Base-by-base conservation (phyloP, 169 alveolate genomes). In the Plasmodium malariae region DNA sequence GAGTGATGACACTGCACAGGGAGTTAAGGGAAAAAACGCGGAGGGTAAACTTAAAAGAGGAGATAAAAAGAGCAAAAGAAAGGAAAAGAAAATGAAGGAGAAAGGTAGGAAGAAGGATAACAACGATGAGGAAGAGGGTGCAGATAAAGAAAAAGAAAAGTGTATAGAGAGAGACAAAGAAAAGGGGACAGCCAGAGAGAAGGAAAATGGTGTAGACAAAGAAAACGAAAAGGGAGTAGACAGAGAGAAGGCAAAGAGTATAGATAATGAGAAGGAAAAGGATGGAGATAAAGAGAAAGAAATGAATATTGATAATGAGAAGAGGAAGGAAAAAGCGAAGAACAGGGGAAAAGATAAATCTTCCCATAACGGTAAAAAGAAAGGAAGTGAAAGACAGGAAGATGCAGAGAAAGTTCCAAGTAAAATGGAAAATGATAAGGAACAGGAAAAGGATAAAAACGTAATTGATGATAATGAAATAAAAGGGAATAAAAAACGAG, bases 401-500 rank as follows among this genome's bases (percentile, higher is more conserved):
- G 19, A 19, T 17, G 17, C 19, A 9, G 32, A 28, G 0, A n/a
- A 48, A 43, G 26, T 7, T 45, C 14, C 32, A 65, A 9, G 54
- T 43, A 40, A 24, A 12, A 43, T 36, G 37, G 48, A 48, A 24
- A 32, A 24, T 3, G 11, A 51, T 17, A 36, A 24, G 2, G 63
- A 51, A 28, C 32, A 74, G 21, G 59, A 74, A 14, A 57, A 34
- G 32, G 86, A 71, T 57, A 54, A 71, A 12, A 26, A 51, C 26
- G 60, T 19, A 24, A 51, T 30, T 19, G 40, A 69, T 36, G 17
- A 7, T 36, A 32, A 26, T 1, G 9, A 68, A 14, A 40, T 19
- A 34, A 14, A 26, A 32, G n/a, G 37, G 24, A 19, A 51, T 69
- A 43, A 5, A 37, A 36, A 69, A n/a, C n/a, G n/a, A n/a, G n/a